Percentiles rank a stretch among this genome's conserved stretches.
These are phyloP conservation scores for Immersiella caudata DNA, from an alignment of 495 filamentous ascomycete species.

Conservation along the genomic window DNA sequence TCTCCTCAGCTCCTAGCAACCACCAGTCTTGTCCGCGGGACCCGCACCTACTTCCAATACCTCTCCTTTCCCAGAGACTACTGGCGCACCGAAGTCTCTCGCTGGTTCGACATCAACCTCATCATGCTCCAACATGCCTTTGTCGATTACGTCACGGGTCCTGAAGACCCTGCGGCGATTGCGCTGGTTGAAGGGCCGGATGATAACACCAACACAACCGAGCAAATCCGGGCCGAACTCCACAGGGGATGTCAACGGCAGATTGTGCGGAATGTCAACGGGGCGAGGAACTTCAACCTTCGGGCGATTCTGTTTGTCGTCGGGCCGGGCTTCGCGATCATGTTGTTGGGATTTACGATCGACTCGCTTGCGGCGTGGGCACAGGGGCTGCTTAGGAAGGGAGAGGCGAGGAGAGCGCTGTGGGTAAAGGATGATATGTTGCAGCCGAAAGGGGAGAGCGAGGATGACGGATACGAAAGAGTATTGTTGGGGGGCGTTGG, in stretches of 20 bases:
- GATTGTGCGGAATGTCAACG: constrained; percentile 1
- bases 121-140: constrained; percentile 7
- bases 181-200: not conserved
- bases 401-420: not conserved
- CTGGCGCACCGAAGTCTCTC: constrained; percentile 1
- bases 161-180: not conserved
- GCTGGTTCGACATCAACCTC: constrained; percentile 6
- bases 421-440: constrained; percentile 7
- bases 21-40: not conserved
- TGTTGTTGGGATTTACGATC: not conserved
- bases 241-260: not conserved
- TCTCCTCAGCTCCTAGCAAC: not conserved
- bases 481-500: not conserved
- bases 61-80: not conserved
- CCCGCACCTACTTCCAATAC: not conserved
- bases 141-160: constrained; percentile 2
- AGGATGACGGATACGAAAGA: not conserved
- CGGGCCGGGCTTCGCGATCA: not conserved
- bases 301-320: not conserved
- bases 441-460: not conserved
- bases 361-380: not conserved
- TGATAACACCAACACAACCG: not conserved
- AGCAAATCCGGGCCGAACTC: not conserved
- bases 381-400: not conserved
- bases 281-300: constrained; percentile 2